phyloP scores from a whole-genome alignment of 352 stramenopile genomes.

The Stephanocyclus meneghinianus region DNA sequence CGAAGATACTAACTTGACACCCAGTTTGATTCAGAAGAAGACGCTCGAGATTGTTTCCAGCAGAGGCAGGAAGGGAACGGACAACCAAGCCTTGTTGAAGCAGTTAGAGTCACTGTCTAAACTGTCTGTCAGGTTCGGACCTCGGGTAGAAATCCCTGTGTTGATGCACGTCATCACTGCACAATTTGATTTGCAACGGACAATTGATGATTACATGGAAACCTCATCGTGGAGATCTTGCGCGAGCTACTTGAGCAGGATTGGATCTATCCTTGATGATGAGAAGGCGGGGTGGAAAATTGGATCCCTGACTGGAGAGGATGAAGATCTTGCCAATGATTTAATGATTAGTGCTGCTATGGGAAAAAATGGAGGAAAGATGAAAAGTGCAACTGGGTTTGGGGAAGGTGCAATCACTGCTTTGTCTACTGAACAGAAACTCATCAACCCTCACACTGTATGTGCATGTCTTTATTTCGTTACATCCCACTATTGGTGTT shows the following conservation, averaged over 20 bases:
- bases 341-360: conserved; percentile 51
- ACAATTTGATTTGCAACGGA: conserved; percentile 80
- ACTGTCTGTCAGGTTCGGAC: conserved; percentile 78
- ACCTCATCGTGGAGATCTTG: conserved; percentile 83
- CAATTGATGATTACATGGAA: conserved; percentile 88
- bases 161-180: conserved; percentile 86
- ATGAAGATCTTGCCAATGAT: conserved; percentile 61
- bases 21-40: conserved; percentile 75
- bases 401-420: conserved; percentile 60
- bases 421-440: conserved; percentile 68
- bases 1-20: conserved; percentile 64
- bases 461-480: not conserved
- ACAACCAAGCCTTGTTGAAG: conserved; percentile 71
- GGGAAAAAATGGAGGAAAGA: conserved; percentile 47
- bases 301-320: conserved; percentile 61
- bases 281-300: conserved; percentile 56
- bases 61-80: conserved; percentile 80
- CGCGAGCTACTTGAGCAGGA: conserved; percentile 69
- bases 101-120: conserved; percentile 83
- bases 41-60: conserved; percentile 80
- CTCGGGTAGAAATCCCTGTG: conserved; percentile 83
- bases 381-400: conserved; percentile 49
- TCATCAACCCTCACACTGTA: conserved; percentile 78
- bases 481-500: not conserved
- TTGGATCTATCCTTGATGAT: conserved; percentile 69